Evolutionary conservation across 352 stramenopile species (phyloP), one percentile per base, ranked within the genome.

Genomic region (Globisporangium splendens): DNA sequence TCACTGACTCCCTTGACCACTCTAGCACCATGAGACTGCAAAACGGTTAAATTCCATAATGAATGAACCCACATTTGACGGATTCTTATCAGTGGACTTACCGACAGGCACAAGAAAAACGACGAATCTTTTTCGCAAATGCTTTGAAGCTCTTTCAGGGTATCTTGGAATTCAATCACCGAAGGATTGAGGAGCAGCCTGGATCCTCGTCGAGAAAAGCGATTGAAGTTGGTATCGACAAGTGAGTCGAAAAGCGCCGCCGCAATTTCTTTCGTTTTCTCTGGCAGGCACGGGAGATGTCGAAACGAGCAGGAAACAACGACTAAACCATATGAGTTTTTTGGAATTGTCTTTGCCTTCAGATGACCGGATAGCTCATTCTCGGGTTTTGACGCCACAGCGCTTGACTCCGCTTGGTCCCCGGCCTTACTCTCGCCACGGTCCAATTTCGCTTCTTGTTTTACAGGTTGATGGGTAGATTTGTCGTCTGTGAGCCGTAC

Each of bases 141-240:
- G 13, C 53, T 46, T 14, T 70, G 64, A 1, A 93, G 50, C 17
- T 93, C 84, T 46, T 76, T 76, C 73, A 89, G 83, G 10, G 77
- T 79, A 46, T 88, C 76, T 61, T 90, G 79, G 28, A 93, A 91
- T 42, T 93, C 79, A 58, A 93, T 86, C 8, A 91, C 64, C 2
- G 84, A 92, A n/a, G 84, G 84, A 59, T 93, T 93, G 21, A 93
- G 39, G 8, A 93, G 61, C 33, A 93, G 44, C 50, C 81, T 77
- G 11, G 72, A 88, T 0, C 78, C 78, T 58, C 74, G 70, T 10
- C 50, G 56, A 3, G 69, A 72, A 38, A 86, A 93, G 0, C 63
- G 66, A 46, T 68, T 78, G 53, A 83, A 89, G 38, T 71, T 69
- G 20, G 65, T 47, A 33, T 80, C 73, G 8, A 86, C 69, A 1